Percentiles rank a stretch among this genome's conserved stretches.
These are phyloP conservation scores for Boletus bicolor DNA, from an alignment of 768 basidiomycete species.

Conservation along the genomic window DNA sequence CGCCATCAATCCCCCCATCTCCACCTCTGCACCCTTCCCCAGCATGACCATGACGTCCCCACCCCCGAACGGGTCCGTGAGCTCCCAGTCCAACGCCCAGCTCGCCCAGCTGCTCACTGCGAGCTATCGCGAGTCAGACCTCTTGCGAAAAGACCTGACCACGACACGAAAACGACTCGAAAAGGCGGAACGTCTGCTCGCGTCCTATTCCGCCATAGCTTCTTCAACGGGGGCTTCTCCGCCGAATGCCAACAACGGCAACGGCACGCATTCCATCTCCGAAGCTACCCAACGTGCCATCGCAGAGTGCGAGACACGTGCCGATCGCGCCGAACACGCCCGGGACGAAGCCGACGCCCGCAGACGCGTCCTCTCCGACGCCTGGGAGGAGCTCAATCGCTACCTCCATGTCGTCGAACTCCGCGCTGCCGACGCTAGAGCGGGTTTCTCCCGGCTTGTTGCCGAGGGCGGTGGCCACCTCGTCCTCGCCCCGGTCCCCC, in stretches of 20 bases:
- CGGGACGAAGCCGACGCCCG: slow-evolving; percentile 56
- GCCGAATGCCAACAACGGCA: slow-evolving; percentile 16
- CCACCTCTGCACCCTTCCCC: background rate
- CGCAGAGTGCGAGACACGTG: slow-evolving; percentile 47
- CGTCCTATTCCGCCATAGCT: slow-evolving; percentile 22
- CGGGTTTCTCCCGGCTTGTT: slow-evolving; percentile 44
- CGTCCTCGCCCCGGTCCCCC: slow-evolving; percentile 35
- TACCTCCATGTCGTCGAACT: slow-evolving; percentile 46
- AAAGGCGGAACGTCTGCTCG: slow-evolving; percentile 47
- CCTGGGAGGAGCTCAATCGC: slow-evolving; percentile 50
- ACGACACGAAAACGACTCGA: slow-evolving; percentile 44
- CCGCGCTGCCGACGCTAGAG: slow-evolving; percentile 48
- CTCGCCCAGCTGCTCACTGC: slow-evolving; percentile 57
- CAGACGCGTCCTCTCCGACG: slow-evolving; percentile 41
- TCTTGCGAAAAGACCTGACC: slow-evolving; percentile 48
- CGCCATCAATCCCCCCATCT: background rate
- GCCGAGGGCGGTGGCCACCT: slow-evolving; percentile 44
- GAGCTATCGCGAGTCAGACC: slow-evolving; percentile 51
- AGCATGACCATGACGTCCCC: slow-evolving; percentile 6
- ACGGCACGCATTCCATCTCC: slow-evolving; percentile 16
- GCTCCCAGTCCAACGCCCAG: slow-evolving; percentile 41
- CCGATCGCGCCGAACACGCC: slow-evolving; percentile 46
- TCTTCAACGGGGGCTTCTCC: background rate
- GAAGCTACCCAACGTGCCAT: slow-evolving; percentile 38
- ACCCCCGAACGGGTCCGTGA: slow-evolving; percentile 17